These are phyloP conservation scores for Daldinia concentrica DNA, from an alignment of 495 filamentous ascomycete genomes.

Conservation along the genomic window DNA sequence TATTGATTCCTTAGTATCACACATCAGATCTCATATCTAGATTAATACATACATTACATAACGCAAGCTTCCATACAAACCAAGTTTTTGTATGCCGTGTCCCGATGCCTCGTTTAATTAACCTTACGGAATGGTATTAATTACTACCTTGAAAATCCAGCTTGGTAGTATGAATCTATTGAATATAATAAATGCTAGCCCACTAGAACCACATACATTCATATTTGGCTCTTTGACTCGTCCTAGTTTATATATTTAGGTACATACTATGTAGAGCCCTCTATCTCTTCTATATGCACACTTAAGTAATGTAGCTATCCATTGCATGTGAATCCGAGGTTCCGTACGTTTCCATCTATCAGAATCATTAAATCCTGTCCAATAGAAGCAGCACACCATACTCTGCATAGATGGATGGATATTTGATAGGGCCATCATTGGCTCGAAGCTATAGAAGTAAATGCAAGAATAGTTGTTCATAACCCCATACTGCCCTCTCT, in stretches of 20 bases:
- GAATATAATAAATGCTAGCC: too few relatives aligned
- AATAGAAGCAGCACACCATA: neutral
- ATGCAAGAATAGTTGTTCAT: conserved; percentile 2
- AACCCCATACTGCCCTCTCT: neutral
- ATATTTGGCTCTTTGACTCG: too few relatives aligned
- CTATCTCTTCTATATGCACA: too few relatives aligned
- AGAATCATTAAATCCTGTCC: neutral
- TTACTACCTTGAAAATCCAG: too few relatives aligned
- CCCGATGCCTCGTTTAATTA: neutral
- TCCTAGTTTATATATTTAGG: neutral
- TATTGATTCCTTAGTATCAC: neutral
- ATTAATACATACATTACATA: neutral
- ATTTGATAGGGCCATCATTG: neutral
- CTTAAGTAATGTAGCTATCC: neutral
- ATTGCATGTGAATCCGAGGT: neutral
- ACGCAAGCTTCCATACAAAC: neutral
- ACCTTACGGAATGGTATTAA: neutral
- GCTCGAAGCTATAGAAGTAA: neutral
- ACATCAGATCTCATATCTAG: conserved; percentile 10
- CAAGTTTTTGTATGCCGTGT: neutral
- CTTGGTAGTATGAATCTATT: too few relatives aligned
- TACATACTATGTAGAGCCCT: too few relatives aligned
- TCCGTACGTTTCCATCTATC: neutral
- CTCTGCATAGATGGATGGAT: neutral
- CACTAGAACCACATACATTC: too few relatives aligned